Evolutionary conservation across 1,139 yeast species (phyloP), one percentile per base, ranked within the genome.

Genomic region (Pichia terricola): DNA sequence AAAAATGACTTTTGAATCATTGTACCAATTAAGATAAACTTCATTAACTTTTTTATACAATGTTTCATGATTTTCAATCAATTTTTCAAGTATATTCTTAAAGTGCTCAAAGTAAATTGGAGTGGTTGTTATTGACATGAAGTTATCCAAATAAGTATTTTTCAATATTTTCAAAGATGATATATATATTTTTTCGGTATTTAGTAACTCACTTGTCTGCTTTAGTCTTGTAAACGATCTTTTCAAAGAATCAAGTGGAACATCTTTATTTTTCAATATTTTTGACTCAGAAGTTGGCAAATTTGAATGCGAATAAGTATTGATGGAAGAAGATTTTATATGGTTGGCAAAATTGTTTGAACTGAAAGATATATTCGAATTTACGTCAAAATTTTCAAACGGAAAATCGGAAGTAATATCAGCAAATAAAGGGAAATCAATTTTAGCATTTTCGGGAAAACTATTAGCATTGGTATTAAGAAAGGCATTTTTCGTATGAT

Each of bases 131-230:
- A 52, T 55, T 16, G 53, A 53, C 28, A 59, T 49, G 34, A 69
- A 51, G 4, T 70, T 65, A 28, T 64, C 66, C 5, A 70, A 50
- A 51, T 72, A 72, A 43, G 57, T 65, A 30, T 54, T 64, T 4
- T 65, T 60, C 10, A 76, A 58, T 44, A 72, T 56, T 35, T 63
- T 62, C 39, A 77, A 55, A 2, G 72, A 69, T 35, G 64, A 61
- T 16, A 74, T 56, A 50, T 74, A 77, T 1, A 59, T 61, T 28
- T 63, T 64, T 54, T 77, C 82, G 22, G 75, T 74, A 8, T 64
- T 66, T 0, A 69, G 44, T 3, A 77, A 54, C 53, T 77, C 83
- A 45, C 71, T 70, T 16, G 75, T 57, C 9, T 68, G 60, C 37
- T 62, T 65, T 34, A 56, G 59, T 40, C 74, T 50, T 32, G 62